Evolutionary conservation across 345 rosid genomes (phyloP).

Genomic region (Hirschfeldia incana): DNA sequence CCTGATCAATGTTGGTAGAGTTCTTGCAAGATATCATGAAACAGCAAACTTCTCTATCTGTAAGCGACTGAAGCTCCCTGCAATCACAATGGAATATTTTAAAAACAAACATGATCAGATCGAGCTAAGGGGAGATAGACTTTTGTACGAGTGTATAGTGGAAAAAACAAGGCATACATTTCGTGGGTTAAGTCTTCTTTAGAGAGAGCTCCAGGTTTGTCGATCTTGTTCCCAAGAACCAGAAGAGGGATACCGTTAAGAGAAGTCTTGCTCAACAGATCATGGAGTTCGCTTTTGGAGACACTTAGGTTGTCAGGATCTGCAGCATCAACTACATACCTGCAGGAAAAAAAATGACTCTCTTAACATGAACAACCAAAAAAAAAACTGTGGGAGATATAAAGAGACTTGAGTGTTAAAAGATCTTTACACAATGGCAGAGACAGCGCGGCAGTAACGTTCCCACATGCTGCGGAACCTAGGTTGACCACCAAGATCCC

Average conservation of each 20-base stretch:
- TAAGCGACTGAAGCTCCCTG: constrained; percentile 58
- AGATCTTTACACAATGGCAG: constrained; percentile 58
- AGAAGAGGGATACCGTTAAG: neutral
- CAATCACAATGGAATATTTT: neutral
- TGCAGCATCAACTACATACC: neutral
- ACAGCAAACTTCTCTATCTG: neutral
- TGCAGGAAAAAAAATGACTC: constrained; percentile 18
- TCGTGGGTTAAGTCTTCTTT: neutral
- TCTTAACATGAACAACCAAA: neutral
- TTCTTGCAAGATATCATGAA: constrained; percentile 1
- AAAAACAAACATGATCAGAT: constrained; percentile 7
- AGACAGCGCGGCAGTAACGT: constrained; percentile 76
- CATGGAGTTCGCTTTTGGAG: neutral
- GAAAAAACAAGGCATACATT: constrained; percentile 1
- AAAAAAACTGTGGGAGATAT: neutral
- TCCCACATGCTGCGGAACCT: constrained; percentile 85
- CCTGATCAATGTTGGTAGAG: neutral
- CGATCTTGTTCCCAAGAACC: neutral
- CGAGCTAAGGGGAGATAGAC: neutral
- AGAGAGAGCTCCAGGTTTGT: neutral
- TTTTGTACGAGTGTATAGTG: neutral
- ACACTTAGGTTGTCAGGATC: neutral
- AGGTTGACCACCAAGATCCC: constrained; percentile 89
- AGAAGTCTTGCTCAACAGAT: neutral
- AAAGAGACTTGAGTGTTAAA: neutral